phyloP scores from a whole-genome alignment of 192 early-diverging fungal species.

The Coemansia furcata region DNA sequence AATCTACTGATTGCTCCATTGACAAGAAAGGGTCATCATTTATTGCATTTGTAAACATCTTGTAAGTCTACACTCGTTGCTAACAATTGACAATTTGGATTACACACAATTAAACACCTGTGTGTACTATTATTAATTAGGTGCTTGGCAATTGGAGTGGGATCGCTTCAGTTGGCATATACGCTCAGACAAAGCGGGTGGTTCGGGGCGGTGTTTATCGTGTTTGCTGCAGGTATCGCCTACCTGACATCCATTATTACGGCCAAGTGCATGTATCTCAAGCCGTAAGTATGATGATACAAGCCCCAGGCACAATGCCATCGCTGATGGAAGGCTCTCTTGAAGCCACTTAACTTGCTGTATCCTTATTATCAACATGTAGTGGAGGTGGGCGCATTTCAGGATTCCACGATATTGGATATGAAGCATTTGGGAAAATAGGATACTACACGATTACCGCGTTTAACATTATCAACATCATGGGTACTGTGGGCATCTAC shows the following conservation, averaged over 20 bases:
- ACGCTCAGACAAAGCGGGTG: constrained; percentile 46
- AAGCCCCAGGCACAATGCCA: neutral
- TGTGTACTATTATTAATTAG: constrained; percentile 1
- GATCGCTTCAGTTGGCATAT: constrained; percentile 41
- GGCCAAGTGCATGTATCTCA: constrained; percentile 41
- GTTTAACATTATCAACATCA: constrained; percentile 48
- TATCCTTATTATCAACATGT: neutral
- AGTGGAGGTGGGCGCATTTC: constrained; percentile 44
- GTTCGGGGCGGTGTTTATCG: constrained; percentile 35
- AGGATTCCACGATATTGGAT: constrained; percentile 43
- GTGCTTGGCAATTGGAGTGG: constrained; percentile 44
- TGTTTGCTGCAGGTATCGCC: constrained; percentile 29
- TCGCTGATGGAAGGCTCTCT: neutral
- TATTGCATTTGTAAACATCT: constrained; percentile 38
- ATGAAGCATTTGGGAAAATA: constrained; percentile 36
- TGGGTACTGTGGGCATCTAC: constrained; percentile 43
- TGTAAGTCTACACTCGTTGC: constrained; percentile 14
- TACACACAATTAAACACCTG: neutral
- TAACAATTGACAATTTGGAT: neutral
- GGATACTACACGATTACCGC: constrained; percentile 41
- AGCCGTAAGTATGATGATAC: constrained; percentile 35
- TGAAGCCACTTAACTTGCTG: neutral
- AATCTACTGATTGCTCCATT: neutral
- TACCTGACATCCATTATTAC: constrained; percentile 35
- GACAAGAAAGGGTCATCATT: constrained; percentile 29